phyloP scores from a whole-genome alignment of 1,284 basidiomycete species.

The Heliocybe sulcata region DNA sequence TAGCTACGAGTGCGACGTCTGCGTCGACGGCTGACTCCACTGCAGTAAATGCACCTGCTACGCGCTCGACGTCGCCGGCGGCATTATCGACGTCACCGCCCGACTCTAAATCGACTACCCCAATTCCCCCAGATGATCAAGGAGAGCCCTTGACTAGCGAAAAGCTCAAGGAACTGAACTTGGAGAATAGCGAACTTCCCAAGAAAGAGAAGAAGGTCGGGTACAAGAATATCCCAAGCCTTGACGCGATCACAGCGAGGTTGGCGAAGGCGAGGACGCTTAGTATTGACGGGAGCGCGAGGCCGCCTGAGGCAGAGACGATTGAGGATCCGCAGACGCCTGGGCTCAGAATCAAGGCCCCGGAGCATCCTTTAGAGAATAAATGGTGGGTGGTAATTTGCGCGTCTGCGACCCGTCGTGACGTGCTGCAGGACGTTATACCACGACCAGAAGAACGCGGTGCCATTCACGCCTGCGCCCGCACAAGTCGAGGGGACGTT shows the following conservation, averaged over 20 bases:
- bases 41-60: conserved; percentile 53
- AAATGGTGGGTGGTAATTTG: conserved; percentile 53
- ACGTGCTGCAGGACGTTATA: conserved; percentile 65
- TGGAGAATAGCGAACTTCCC: conserved; percentile 15
- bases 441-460: conserved; percentile 79
- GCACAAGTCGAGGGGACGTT: conserved; percentile 24
- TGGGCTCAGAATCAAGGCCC: conserved; percentile 61
- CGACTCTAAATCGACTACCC: conserved; percentile 31
- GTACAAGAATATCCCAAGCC: conserved; percentile 79
- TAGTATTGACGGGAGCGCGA: conserved; percentile 64
- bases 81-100: conserved; percentile 39
- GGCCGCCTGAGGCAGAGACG: conserved; percentile 67
- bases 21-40: conserved; percentile 51
- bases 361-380: conserved; percentile 80
- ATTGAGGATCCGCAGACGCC: conserved; percentile 77
- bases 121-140: conserved; percentile 29
- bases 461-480: conserved; percentile 40
- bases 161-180: conserved; percentile 22
- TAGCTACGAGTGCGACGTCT: conserved; percentile 19
- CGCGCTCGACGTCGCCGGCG: conserved; percentile 50
- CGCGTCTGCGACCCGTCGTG: background rate
- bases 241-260: conserved; percentile 75
- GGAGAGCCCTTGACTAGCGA: conserved; percentile 55
- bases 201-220: conserved; percentile 48
- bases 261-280: conserved; percentile 60